Evolutionary conservation across 495 filamentous ascomycete genomes (phyloP).

Genomic region (Penicillium dipodomyicola): DNA sequence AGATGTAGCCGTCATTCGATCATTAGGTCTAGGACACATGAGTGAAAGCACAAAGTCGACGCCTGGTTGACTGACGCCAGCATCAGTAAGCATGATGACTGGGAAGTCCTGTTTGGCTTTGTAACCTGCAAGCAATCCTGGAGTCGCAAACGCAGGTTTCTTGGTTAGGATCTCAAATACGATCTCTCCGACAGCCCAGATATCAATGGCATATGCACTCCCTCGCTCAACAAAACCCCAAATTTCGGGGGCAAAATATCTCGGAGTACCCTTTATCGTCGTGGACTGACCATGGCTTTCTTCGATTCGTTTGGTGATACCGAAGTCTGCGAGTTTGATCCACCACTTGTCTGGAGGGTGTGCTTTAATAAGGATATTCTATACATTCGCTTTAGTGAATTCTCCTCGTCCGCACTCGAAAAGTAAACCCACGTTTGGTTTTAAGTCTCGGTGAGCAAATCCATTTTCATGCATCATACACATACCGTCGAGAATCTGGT

Average conservation of each 20-base stretch:
- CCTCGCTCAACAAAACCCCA: slow-evolving; percentile 7
- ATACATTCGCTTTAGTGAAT: background rate
- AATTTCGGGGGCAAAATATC: slow-evolving; percentile 22
- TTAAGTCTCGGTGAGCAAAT: slow-evolving; percentile 51
- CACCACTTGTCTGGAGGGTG: slow-evolving; percentile 29
- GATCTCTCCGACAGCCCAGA: slow-evolving; percentile 22
- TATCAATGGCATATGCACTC: slow-evolving; percentile 15
- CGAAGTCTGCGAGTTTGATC: slow-evolving; percentile 37
- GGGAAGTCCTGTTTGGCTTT: slow-evolving; percentile 4
- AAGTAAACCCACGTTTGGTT: slow-evolving; percentile 42
- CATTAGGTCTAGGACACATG: slow-evolving; percentile 8
- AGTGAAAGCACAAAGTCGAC: slow-evolving; percentile 11
- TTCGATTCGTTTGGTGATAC: slow-evolving; percentile 28
- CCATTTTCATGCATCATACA: slow-evolving; percentile 46
- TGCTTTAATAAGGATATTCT: slow-evolving; percentile 15
- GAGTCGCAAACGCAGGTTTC: slow-evolving; percentile 1
- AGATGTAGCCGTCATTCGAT: background rate
- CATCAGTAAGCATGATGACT: background rate
- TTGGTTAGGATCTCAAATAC: slow-evolving; percentile 17
- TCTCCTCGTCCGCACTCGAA: background rate
- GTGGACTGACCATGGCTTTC: slow-evolving; percentile 14
- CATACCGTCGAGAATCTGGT: slow-evolving; percentile 46
- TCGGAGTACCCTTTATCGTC: slow-evolving; percentile 14
- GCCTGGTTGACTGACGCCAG: slow-evolving; percentile 1
- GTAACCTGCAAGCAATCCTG: background rate